Evolutionary conservation across 768 basidiomycete genomes (phyloP), one percentile per base, ranked within the genome.

Genomic region (Gautieria morchelliformis): DNA sequence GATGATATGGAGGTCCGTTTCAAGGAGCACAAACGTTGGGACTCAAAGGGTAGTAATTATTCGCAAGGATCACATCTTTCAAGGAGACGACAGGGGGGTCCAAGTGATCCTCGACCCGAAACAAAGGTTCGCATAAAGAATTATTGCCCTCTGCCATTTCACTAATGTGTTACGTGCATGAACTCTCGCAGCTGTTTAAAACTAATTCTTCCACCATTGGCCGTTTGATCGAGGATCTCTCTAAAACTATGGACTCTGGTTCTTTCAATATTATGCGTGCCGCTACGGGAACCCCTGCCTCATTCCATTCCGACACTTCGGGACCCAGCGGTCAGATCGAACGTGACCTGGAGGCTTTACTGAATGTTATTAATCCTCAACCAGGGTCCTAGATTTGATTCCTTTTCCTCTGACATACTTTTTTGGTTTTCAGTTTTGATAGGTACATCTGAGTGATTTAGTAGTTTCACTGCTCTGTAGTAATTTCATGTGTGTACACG

Each of bases 151-250:
- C 20, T 17, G 15, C 11, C 37, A 17, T 24, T 52, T 52, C 33
- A 20, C 24, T 52, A 15, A 52, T 20, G 24, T 53, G 33, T 10
- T 22, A 5, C 17, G 30, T n/a, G 22, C 20, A 55, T 14, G n/a
- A n/a, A n/a, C n/a, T 7, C 61, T 17, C 67, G 45, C 53, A 89
- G 86, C 81, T 88, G 59, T 87, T 83, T 69, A 84, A 83, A 69
- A 85, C 84, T 63, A 81, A 87, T 17, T 76, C 85, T 22, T 79
- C 82, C 42, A 84, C 90, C 60, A 91, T 93, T 67, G 87, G 86
- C 44, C 86, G 83, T 62, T 76, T 93, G 59, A 89, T 93, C 58
- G 90, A 93, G 66, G 82, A 72, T 64, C 80, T 93, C 66, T 90
- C 89, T 48, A 84, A 84, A 67, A 85, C 83, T 33, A 82, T 83